Evolutionary conservation across 2,329 filamentous ascomycete genomes (phyloP).

Genomic region (Pseudocercospora pini-densiflorae): DNA sequence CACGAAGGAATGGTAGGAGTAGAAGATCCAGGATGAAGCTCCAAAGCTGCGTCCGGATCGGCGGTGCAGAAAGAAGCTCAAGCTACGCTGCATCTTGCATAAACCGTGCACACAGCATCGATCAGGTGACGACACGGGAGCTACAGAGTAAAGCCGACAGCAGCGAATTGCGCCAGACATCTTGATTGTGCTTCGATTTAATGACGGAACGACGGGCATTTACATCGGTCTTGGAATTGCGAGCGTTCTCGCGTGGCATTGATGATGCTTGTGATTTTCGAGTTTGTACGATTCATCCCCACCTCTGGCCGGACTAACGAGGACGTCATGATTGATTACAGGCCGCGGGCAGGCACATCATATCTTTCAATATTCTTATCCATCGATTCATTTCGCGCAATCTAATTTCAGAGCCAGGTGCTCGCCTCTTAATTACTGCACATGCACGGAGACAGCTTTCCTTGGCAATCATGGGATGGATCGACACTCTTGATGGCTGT

Average conservation of each 20-base stretch:
- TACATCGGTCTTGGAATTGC: background rate
- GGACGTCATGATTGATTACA: slow-evolving; percentile 8
- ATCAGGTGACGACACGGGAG: slow-evolving; percentile 7
- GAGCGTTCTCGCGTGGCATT: slow-evolving; percentile 8
- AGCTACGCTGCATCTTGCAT: slow-evolving; percentile 15
- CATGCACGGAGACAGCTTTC: background rate
- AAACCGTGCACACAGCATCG: slow-evolving; percentile 1
- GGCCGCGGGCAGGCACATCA: slow-evolving; percentile 4
- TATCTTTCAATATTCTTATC: background rate
- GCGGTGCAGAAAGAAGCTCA: slow-evolving; percentile 7
- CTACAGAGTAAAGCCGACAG: background rate
- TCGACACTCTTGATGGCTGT: background rate
- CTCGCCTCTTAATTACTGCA: background rate
- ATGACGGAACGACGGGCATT: background rate
- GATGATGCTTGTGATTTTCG: background rate
- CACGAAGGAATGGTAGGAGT: slow-evolving; percentile 6
- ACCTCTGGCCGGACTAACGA: slow-evolving; percentile 4
- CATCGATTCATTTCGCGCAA: background rate
- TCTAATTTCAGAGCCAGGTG: background rate
- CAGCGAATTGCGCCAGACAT: background rate
- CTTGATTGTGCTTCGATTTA: background rate
- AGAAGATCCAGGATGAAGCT: slow-evolving; percentile 2
- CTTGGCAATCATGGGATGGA: background rate
- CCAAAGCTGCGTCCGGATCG: slow-evolving; percentile 5
- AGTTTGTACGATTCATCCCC: background rate